phyloP scores from a whole-genome alignment of 129 eudicot genomes.

The Saposhnikovia divaricata region DNA sequence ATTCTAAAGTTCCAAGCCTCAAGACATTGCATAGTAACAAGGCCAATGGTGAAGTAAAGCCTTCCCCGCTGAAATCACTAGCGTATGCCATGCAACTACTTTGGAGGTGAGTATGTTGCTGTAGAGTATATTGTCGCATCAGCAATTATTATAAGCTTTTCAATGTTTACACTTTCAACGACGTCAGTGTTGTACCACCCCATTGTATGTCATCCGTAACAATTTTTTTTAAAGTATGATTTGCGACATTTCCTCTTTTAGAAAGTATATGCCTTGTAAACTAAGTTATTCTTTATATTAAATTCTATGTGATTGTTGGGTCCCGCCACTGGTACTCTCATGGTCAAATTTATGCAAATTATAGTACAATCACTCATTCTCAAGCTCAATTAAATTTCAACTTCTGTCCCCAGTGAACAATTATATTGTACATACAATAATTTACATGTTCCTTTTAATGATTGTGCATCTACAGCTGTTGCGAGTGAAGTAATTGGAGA shows the following conservation, averaged over 20 bases:
- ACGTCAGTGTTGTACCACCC: background rate
- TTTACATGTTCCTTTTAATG: no score
- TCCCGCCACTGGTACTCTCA: background rate
- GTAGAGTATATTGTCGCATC: background rate
- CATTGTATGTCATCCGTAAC: background rate
- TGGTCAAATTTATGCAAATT: no score
- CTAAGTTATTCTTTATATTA: background rate
- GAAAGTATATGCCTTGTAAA: background rate
- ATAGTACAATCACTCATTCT: background rate
- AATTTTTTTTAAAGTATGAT: background rate
- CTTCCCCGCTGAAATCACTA: conserved; percentile 46
- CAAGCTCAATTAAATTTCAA: background rate
- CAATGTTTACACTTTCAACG: background rate
- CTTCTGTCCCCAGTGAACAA: background rate
- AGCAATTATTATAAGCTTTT: background rate
- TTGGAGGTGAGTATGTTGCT: conserved; percentile 39
- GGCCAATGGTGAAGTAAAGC: conserved; percentile 57
- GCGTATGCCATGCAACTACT: conserved; percentile 54
- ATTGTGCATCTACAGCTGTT: no score
- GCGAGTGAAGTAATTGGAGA: no score
- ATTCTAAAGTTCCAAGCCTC: conserved; percentile 68
- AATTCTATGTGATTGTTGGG: background rate
- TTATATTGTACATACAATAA: background rate
- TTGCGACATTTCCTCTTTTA: background rate
- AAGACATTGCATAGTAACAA: conserved; percentile 32